These are phyloP conservation scores for Ceratocystis smalleyi DNA, from an alignment of 2,329 filamentous ascomycete genomes.

Conservation along the genomic window DNA sequence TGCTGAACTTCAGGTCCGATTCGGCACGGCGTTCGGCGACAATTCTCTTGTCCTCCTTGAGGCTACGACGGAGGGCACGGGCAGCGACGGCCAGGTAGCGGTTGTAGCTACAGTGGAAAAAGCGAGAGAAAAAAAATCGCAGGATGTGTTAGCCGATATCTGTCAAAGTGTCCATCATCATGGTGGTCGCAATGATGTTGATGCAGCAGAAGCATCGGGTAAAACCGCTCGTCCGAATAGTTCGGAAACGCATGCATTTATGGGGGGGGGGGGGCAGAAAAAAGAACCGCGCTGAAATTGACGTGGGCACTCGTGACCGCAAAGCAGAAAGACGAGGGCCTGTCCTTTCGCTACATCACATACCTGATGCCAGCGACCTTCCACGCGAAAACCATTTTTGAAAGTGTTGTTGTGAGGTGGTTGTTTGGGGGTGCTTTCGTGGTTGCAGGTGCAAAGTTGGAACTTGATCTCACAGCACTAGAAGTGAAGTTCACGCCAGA, in stretches of 20 bases:
- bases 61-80: slow-evolving; percentile 84
- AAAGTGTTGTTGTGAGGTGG: slow-evolving; percentile 24
- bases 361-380: slow-evolving; percentile 96
- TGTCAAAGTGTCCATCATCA: background rate
- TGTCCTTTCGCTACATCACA: slow-evolving; percentile 27
- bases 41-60: slow-evolving; percentile 90
- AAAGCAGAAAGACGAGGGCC: slow-evolving; percentile 42
- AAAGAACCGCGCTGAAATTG: slow-evolving; percentile 22
- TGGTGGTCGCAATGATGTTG: background rate
- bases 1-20: slow-evolving; percentile 76
- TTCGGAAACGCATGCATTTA: slow-evolving; percentile 20
- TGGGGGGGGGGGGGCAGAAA: slow-evolving; percentile 13
- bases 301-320: slow-evolving; percentile 65
- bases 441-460: background rate
- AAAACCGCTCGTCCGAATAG: slow-evolving; percentile 9
- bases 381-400: slow-evolving; percentile 93
- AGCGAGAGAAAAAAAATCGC: background rate
- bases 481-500: slow-evolving; percentile 9
- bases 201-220: slow-evolving; percentile 3
- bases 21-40: slow-evolving; percentile 76
- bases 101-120: slow-evolving; percentile 64
- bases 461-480: slow-evolving; percentile 1
- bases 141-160: background rate
- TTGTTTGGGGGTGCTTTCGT: slow-evolving; percentile 7
- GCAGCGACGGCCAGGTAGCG: slow-evolving; percentile 93